These are phyloP conservation scores for Candida tammaniensis DNA, from an alignment of 805 yeast species.

Conservation along the genomic window DNA sequence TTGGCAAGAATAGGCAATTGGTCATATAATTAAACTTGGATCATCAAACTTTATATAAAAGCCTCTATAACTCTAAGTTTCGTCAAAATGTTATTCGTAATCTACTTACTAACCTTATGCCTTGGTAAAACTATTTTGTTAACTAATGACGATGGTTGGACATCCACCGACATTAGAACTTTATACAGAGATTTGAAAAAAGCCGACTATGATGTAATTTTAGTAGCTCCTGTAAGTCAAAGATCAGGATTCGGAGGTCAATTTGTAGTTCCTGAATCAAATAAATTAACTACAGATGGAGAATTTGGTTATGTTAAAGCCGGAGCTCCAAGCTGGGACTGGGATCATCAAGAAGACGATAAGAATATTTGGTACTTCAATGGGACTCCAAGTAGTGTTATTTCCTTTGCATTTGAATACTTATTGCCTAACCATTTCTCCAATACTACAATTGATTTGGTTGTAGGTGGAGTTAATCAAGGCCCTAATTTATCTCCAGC, in stretches of 20 bases:
- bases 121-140: constrained; percentile 22
- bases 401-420: constrained; percentile 47
- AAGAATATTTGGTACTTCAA: constrained; percentile 49
- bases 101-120: not conserved
- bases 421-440: constrained; percentile 42
- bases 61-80: too few relatives aligned
- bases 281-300: constrained; percentile 42
- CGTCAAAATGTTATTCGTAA: too few relatives aligned
- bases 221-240: constrained; percentile 52
- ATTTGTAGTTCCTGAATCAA: constrained; percentile 40
- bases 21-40: too few relatives aligned
- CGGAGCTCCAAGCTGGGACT: constrained; percentile 56
- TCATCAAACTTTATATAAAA: too few relatives aligned
- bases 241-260: constrained; percentile 58
- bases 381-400: constrained; percentile 53
- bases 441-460: constrained; percentile 43
- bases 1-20: too few relatives aligned
- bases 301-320: constrained; percentile 45
- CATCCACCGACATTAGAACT: constrained; percentile 55
- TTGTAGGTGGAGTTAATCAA: constrained; percentile 51
- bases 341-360: constrained; percentile 32
- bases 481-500: constrained; percentile 47
- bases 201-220: constrained; percentile 49
- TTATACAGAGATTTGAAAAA: constrained; percentile 44
- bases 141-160: constrained; percentile 59